Evolutionary conservation across 2,329 filamentous ascomycete species (phyloP), one percentile per base, ranked within the genome.

Genomic region (Pezicula carpinea): DNA sequence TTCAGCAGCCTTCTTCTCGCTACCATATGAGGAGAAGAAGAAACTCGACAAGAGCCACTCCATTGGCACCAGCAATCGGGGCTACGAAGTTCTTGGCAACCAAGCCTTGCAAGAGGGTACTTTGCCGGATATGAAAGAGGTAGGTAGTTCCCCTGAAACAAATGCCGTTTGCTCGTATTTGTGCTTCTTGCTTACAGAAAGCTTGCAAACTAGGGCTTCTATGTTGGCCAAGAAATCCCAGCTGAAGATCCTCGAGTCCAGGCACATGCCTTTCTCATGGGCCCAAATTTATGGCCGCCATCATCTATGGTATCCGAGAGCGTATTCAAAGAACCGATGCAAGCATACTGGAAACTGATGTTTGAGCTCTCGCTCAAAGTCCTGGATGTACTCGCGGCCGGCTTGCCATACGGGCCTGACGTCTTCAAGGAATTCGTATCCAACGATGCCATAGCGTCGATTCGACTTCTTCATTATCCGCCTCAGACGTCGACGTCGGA

Each of bases 391-490:
- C 57, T 75, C 8, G 71, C 70, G 2, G 55, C 66, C 29, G 69
- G 67, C 5, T 60, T 75, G 4, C 66, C 68, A 2, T 67, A 72
- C 36, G 68, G 71, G 4, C 65, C 67, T 39, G 52, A 59, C 11
- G 65, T 70, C 43, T 75, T 76, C 53, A 58, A 65, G 26, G 64
- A 68, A 5, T 74, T 75, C 42, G 63, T 66, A 43, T 47, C 47
- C 14, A 64, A 67, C 42, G 68, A 71, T 21, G 63, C 70, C 1
- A 63, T 72, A 6, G 67, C 66, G 22, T 66, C 65, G 4, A 60
- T 74, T 53, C 61, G 71, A n/a, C 55, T 77, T 41, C 64, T 77
- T 6, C 74, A 77, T 56, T 77, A 77, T 54, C 73, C 73, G 1
- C 68, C 70, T 0, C 67, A 72, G 47, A 64, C 59, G 2, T 52